Conservation (phyloP, 2,329 filamentous ascomycete species). For the Zymoseptoria tritici region DNA sequence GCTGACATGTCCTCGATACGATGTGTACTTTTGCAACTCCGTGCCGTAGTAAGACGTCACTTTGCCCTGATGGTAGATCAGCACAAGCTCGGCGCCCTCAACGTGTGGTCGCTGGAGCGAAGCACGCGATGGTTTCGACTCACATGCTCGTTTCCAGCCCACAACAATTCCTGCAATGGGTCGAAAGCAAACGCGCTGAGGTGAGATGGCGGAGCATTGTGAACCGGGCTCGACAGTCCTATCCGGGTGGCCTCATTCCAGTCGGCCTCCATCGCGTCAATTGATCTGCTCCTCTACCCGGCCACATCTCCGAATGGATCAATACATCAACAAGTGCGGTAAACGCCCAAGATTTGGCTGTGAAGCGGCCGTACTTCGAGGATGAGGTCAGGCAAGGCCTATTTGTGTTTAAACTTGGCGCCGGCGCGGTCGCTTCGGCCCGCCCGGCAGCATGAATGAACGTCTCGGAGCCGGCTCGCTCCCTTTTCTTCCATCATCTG, state of each 20-base stretch:
- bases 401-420: neutral
- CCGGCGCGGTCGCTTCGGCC: neutral
- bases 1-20: constrained; percentile 69
- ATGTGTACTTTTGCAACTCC: constrained; percentile 83
- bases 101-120: neutral
- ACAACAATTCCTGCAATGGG: constrained; percentile 78
- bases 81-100: neutral
- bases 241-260: constrained; percentile 67
- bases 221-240: constrained; percentile 68
- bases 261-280: constrained; percentile 42
- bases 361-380: neutral
- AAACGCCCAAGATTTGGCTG: neutral
- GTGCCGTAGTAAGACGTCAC: constrained; percentile 81
- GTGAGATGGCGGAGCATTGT: constrained; percentile 61
- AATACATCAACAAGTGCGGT: neutral
- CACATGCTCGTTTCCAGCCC: constrained; percentile 88
- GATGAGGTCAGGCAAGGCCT: neutral
- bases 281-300: neutral
- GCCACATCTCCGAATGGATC: neutral
- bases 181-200: constrained; percentile 84
- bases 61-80: constrained; percentile 55
- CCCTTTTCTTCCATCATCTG: neutral
- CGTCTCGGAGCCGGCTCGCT: neutral
- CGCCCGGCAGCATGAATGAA: neutral
- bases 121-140: constrained; percentile 24